A percentile compares a stretch with the other conserved stretches of the same genome.
phyloP scores from a whole-genome alignment of 805 yeast species.

The Candida pseudoglaebosa region DNA sequence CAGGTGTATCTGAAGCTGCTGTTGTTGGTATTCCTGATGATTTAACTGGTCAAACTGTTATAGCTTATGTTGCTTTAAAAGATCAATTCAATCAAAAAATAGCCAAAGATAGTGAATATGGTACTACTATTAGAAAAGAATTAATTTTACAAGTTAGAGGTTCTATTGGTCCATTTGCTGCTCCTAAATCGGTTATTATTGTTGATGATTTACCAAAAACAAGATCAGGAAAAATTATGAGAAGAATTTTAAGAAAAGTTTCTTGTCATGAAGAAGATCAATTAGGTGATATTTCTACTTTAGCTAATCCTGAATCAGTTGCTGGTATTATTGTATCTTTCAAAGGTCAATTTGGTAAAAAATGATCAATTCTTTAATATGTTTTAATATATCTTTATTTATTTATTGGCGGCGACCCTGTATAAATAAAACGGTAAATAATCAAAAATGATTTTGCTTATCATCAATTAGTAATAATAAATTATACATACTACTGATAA shows the following conservation, averaged over 20 bases:
- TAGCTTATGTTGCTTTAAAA: conserved; percentile 75
- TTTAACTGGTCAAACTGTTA: conserved; percentile 82
- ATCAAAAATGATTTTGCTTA: no score
- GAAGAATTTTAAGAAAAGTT: conserved; percentile 77
- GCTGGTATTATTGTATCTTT: conserved; percentile 54
- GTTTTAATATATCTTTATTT: background rate
- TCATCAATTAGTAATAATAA: no score
- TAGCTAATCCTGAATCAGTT: conserved; percentile 73
- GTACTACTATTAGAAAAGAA: conserved; percentile 55
- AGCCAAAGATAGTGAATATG: conserved; percentile 39
- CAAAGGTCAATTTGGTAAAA: conserved; percentile 37
- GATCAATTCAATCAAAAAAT: conserved; percentile 33
- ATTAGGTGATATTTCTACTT: conserved; percentile 74
- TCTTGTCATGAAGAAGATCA: conserved; percentile 75
- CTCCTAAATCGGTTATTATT: conserved; percentile 69
- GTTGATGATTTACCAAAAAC: conserved; percentile 82
- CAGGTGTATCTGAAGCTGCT: conserved; percentile 70
- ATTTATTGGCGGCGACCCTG: no score
- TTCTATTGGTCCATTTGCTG: conserved; percentile 84
- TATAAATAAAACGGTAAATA: no score
- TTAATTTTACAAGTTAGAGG: conserved; percentile 67
- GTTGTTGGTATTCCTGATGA: conserved; percentile 83
- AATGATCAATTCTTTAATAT: conserved; percentile 16
- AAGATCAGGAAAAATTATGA: conserved; percentile 83
- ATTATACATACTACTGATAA: no score